phyloP scores from a whole-genome alignment of 73 alveolate genomes.

The Paramecium caudatum region DNA sequence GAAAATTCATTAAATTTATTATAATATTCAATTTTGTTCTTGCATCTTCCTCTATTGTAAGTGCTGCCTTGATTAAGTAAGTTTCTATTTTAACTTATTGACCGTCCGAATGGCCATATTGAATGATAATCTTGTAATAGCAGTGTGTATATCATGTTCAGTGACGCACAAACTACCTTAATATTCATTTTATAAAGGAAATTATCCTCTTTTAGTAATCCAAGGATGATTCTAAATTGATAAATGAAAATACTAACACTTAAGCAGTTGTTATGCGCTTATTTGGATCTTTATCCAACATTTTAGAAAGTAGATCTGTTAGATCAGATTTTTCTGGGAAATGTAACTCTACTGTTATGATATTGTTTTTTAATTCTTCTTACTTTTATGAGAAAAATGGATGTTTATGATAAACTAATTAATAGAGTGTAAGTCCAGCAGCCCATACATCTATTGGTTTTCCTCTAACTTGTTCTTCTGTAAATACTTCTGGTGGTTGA shows the following conservation, averaged over 20 bases:
- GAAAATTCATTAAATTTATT: too few species aligned
- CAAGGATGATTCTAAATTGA: slow-evolving; percentile 24
- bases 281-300: slow-evolving; percentile 71
- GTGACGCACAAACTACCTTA: slow-evolving; percentile 33
- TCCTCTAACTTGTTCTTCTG: slow-evolving; percentile 55
- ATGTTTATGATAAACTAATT: slow-evolving; percentile 46
- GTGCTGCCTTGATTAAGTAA: not conserved
- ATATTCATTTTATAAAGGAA: slow-evolving; percentile 24
- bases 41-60: slow-evolving; percentile 7
- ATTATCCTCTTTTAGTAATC: slow-evolving; percentile 51
- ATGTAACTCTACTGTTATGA: not conserved
- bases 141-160: slow-evolving; percentile 14
- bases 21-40: too few species aligned
- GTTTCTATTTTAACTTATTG: slow-evolving; percentile 21
- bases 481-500: slow-evolving; percentile 76
- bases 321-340: slow-evolving; percentile 1
- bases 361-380: slow-evolving; percentile 38
- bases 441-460: slow-evolving; percentile 81
- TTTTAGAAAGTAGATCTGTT: slow-evolving; percentile 12
- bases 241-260: not conserved
- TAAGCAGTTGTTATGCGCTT: slow-evolving; percentile 3
- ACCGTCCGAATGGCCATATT: slow-evolving; percentile 48
- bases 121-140: slow-evolving; percentile 44
- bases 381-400: slow-evolving; percentile 69
- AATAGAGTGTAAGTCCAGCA: slow-evolving; percentile 77